Percentiles rank a stretch among this genome's conserved stretches.
These are phyloP conservation scores for Trichosporon sp. DNA, from an alignment of 1,284 basidiomycete species.

Conservation along the genomic window DNA sequence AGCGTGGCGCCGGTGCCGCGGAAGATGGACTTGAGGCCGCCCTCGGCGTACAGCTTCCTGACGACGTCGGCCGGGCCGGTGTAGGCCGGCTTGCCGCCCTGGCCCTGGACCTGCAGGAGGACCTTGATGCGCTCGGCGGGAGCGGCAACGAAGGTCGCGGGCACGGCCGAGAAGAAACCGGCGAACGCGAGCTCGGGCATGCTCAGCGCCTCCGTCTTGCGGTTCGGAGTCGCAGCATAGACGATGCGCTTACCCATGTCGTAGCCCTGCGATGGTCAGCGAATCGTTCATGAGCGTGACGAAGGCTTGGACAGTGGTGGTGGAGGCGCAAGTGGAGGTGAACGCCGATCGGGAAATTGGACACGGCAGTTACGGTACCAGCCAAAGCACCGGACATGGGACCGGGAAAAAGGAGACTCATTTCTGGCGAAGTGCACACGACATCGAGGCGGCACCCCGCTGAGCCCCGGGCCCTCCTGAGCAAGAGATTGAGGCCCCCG, in stretches of 20 bases:
- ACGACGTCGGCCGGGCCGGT: slow-evolving; percentile 90
- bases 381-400: not conserved
- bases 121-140: slow-evolving; percentile 98
- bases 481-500: not conserved
- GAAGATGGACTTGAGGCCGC: slow-evolving; percentile 86
- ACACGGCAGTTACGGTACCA: not conserved
- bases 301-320: not conserved
- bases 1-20: slow-evolving; percentile 89
- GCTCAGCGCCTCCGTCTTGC: slow-evolving; percentile 55
- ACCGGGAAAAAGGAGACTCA: not conserved
- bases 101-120: slow-evolving; percentile 88
- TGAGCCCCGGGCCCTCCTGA: not conserved
- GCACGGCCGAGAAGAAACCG: slow-evolving; percentile 90
- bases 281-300: not conserved
- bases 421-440: not conserved
- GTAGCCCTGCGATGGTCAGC: slow-evolving; percentile 62
- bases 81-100: slow-evolving; percentile 71
- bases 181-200: slow-evolving; percentile 81
- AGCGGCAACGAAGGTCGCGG: slow-evolving; percentile 84
- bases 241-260: slow-evolving; percentile 90
- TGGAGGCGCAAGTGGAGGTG: not conserved
- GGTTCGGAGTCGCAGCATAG: slow-evolving; percentile 53
- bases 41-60: slow-evolving; percentile 86
- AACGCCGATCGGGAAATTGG: not conserved
- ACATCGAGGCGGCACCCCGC: not conserved